Evolutionary conservation across 164 flowering plant species (phyloP).

Genomic region (Vitis amurensis): DNA sequence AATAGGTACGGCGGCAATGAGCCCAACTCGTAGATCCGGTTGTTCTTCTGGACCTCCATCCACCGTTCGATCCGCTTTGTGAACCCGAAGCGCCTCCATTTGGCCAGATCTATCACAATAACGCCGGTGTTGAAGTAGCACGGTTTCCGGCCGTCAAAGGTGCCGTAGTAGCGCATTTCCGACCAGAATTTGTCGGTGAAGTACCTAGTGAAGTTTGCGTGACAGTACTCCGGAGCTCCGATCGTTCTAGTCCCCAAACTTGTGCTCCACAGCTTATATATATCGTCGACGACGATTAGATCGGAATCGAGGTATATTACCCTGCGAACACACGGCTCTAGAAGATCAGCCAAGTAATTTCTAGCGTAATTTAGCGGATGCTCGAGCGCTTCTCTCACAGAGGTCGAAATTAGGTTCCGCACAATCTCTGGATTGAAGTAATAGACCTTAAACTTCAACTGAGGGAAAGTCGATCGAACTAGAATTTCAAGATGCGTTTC

Average conservation of each 20-base stretch:
- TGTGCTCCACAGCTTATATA: constrained; percentile 71
- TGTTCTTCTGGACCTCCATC: constrained; percentile 91
- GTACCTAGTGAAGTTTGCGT: constrained; percentile 85
- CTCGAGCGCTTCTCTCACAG: constrained; percentile 83
- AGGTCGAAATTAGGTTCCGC: constrained; percentile 59
- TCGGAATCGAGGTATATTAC: constrained; percentile 90
- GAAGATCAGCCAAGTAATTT: constrained; percentile 71
- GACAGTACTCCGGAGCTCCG: constrained; percentile 96
- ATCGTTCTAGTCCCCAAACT: constrained; percentile 52
- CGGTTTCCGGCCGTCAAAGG: constrained; percentile 62
- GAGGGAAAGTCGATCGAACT: constrained; percentile 69
- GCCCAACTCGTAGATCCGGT: constrained; percentile 93
- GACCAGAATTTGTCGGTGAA: constrained; percentile 72
- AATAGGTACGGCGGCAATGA: constrained; percentile 90
- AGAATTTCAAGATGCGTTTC: constrained; percentile 51
- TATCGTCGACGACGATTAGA: constrained; percentile 80
- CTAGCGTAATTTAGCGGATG: constrained; percentile 91
- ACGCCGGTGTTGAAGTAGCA: constrained; percentile 99
- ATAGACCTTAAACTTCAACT: constrained; percentile 67
- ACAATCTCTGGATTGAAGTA: constrained; percentile 71
- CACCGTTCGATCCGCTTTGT: constrained; percentile 81
- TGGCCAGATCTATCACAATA: constrained; percentile 87
- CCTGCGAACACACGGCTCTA: constrained; percentile 66
- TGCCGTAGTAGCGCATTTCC: constrained; percentile 35
- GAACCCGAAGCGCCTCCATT: constrained; percentile 81